Base-by-base conservation (phyloP, 345 rosid species). In the Arabis hirsuta region DNA sequence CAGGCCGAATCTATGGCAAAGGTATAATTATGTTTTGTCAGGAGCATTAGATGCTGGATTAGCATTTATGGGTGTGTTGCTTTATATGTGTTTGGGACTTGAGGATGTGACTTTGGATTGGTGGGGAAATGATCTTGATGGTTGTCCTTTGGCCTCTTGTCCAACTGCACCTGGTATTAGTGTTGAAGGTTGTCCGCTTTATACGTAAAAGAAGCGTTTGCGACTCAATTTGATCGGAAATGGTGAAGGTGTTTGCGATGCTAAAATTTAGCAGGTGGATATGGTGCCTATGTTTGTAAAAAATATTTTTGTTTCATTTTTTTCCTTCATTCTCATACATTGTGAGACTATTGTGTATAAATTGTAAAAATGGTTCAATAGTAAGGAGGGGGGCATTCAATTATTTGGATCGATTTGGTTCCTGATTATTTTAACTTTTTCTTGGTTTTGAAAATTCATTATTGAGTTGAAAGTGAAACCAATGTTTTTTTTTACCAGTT, bases 111-210 rank as follows among this genome's bases (percentile, higher is more conserved):
- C 79, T 74, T 31, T 91, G 51, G 80, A 82, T 71, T 95, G 99
- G 99, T 91, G 96, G 99, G 96, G 99, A 14, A 95, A 91, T 82
- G 91, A 95, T 53, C 90, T 91, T 62, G 99, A 95, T 79, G 97
- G 96, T n/a, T 95, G 98, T 55, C 76, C 96, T 9, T 77, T 87
- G 69, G 99, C 99, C 59, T 51, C 85, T 12, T 95, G 99, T 70
- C 99, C 99, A 0, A 95, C 99, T 0, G 88, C 96, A 1, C 26
- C 47, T 13, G 93, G 90, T 14, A 68, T 95, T 24, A 72, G 43
- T 12, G 87, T 88, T 44, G 85, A 87, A 44, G 99, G 97, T 8
- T 95, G 99, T 43, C 96, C 99, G 2, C 87, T 90, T 72, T 84
- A 82, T 72, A 79, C 74, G 9, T 86, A 76, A 76, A 32, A 3